Base-by-base conservation (phyloP, 805 yeast species). In the Lachancea meyersii region DNA sequence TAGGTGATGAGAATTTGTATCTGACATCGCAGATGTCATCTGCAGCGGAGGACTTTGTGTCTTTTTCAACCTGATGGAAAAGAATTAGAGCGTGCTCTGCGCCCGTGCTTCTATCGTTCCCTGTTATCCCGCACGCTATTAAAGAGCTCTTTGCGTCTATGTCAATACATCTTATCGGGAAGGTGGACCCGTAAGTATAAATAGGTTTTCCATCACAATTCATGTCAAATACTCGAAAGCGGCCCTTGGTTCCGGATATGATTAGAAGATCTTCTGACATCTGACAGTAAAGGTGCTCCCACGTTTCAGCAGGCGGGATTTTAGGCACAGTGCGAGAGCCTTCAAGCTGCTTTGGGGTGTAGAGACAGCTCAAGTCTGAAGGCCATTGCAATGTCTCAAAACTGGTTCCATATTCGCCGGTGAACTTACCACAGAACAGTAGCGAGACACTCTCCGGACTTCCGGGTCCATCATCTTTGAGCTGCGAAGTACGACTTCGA, bases 81-180 rank as follows among this genome's bases (percentile, higher is more conserved):
- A 80, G 76, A 4, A 87, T 73, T 51, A 86, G 74, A 2, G 95
- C 88, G 55, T 84, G 91, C 54, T 82, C 89, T 22, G 79, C 72
- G 3, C 80, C 79, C 1, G 80, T 74, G 17, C 73, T 64, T 45
- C 82, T 71, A 56, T 86, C 94, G 44, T 79, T 76, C 0, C 95
- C 93, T 0, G 91, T 83, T 23, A 89, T 80, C 1, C 95, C 93
- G 49, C 86, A 76, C 4, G 93, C 93, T 10, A 88, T 68, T 20
- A 80, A 65, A 16, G 72, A 66, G 20, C 83, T 87, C 49, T 74
- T 69, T 0, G 79, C 75, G 8, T 91, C 75, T 1, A 88, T 69
- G 27, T 86, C 82, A 36, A 86, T 70, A 55, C 95, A 86, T 40
- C 95, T 63, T 28, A 89, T 82, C 1, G 91, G 89, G 56, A 85